phyloP scores from a whole-genome alignment of 192 early-diverging fungal genomes.

The Coemansia javaensis region DNA sequence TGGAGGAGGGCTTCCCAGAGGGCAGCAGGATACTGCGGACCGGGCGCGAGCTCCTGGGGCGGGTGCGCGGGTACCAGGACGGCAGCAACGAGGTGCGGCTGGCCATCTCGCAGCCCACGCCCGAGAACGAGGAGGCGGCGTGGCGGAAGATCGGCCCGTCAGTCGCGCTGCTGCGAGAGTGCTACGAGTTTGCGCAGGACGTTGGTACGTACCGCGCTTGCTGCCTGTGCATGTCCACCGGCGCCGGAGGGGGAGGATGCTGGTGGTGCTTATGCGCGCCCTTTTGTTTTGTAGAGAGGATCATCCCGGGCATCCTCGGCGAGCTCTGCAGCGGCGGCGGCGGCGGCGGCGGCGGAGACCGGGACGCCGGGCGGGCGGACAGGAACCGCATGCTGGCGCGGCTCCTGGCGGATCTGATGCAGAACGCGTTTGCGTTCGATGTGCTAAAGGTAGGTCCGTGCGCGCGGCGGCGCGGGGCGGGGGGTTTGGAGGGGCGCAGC shows the following conservation, averaged over 20 bases:
- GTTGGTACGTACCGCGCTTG: constrained; percentile 56
- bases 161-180: constrained; percentile 69
- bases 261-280: neutral
- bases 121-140: constrained; percentile 80
- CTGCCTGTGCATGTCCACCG: neutral
- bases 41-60: constrained; percentile 28
- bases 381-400: constrained; percentile 74
- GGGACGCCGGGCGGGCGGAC: constrained; percentile 15
- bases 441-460: constrained; percentile 69
- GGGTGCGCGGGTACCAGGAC: constrained; percentile 32
- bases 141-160: constrained; percentile 83
- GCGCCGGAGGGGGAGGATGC: neutral
- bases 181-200: constrained; percentile 73
- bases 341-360: constrained; percentile 40
- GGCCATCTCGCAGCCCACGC: constrained; percentile 80
- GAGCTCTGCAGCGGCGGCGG: constrained; percentile 61
- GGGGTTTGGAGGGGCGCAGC: neutral
- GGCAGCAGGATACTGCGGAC: constrained; percentile 17
- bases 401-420: constrained; percentile 75
- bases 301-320: constrained; percentile 61
- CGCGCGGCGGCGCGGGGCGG: neutral
- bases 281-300: constrained; percentile 59
- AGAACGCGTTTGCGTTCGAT: constrained; percentile 90
- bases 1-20: constrained; percentile 28
- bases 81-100: constrained; percentile 39